phyloP scores from a whole-genome alignment of 2,329 filamentous ascomycete species.

The Taxawa tesnikishii region DNA sequence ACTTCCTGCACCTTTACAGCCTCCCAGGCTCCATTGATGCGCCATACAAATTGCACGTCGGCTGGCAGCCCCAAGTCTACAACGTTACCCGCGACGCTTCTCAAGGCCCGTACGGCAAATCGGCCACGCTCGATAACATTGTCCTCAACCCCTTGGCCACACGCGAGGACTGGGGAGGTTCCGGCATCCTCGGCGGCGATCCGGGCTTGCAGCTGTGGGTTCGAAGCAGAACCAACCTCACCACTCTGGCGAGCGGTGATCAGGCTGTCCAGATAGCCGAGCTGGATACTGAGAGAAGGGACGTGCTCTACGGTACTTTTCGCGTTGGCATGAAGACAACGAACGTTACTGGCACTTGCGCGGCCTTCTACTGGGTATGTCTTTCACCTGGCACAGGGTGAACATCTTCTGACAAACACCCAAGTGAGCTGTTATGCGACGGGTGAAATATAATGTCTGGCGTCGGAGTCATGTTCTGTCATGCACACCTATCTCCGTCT shows the following conservation, averaged over 20 bases:
- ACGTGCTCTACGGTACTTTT: conserved; percentile 60
- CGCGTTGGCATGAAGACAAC: conserved; percentile 55
- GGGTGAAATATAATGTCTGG: too few relatives aligned
- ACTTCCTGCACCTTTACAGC: conserved; percentile 49
- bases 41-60: conserved; percentile 29
- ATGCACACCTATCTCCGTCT: too few relatives aligned
- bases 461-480: too few relatives aligned
- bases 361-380: conserved; percentile 66
- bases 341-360: conserved; percentile 53
- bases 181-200: conserved; percentile 31
- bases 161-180: conserved; percentile 29
- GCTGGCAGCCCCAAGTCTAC: conserved; percentile 58
- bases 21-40: conserved; percentile 20
- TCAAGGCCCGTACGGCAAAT: conserved; percentile 54
- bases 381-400: too few relatives aligned
- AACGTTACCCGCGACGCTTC: conserved; percentile 46
- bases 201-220: conserved; percentile 49
- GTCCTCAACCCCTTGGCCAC: conserved; percentile 37
- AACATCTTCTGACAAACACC: neutral
- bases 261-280: conserved; percentile 50
- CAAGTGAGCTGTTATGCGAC: too few relatives aligned
- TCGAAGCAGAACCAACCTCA: conserved; percentile 17
- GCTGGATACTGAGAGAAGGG: conserved; percentile 46
- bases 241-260: conserved; percentile 11
- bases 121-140: conserved; percentile 46